A percentile compares a stretch with the other conserved stretches of the same genome.
phyloP scores from a whole-genome alignment of 441 rosid genomes.

The Euphorbia schlechtendalii region DNA sequence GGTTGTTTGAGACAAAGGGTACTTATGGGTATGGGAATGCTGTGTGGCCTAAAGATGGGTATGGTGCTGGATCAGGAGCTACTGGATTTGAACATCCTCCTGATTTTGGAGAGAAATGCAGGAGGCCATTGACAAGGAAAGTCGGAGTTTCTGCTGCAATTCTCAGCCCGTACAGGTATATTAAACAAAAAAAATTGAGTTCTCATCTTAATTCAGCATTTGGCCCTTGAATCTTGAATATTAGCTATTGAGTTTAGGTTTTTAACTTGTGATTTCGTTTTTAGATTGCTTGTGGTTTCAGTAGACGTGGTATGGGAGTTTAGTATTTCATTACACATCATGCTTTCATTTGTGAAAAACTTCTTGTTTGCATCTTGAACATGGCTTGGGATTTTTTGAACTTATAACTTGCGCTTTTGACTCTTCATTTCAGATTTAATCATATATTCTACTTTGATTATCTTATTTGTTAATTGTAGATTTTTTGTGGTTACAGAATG shows the following conservation, averaged over 20 bases:
- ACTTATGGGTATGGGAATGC: conserved; percentile 91
- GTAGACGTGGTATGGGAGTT: background rate
- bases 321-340: background rate
- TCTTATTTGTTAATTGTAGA: background rate
- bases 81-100: conserved; percentile 67
- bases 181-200: background rate
- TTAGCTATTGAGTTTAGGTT: background rate
- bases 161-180: conserved; percentile 83
- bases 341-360: background rate
- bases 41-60: conserved; percentile 82
- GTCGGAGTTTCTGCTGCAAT: conserved; percentile 63
- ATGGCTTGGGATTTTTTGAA: background rate
- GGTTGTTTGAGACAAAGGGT: conserved; percentile 93
- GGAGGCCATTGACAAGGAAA: conserved; percentile 73
- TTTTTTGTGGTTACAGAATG: background rate
- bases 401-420: background rate
- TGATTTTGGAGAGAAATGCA: conserved; percentile 56
- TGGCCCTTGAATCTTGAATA: too few species aligned
- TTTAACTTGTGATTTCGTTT: background rate
- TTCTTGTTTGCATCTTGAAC: background rate
- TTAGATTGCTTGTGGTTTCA: too few species aligned
- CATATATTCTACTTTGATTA: background rate
- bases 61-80: conserved; percentile 50
- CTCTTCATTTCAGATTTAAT: too few species aligned
- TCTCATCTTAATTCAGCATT: too few species aligned